A percentile compares a stretch with the other conserved stretches of the same genome.
phyloP scores from a whole-genome alignment of 768 basidiomycete species.

The Tephrocybe sp. region DNA sequence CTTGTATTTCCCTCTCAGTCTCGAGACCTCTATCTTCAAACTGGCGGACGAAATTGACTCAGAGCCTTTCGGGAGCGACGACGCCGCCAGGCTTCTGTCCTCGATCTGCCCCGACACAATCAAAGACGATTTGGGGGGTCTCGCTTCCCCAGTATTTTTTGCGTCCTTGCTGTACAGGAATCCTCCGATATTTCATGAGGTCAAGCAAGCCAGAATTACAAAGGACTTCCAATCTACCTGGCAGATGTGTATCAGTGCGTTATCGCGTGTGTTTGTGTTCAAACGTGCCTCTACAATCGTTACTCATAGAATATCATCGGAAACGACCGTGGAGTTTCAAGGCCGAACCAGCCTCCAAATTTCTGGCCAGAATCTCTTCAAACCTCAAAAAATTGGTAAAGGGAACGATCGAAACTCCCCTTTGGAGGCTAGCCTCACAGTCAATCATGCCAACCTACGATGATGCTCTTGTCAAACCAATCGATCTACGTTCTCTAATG shows the following conservation, averaged over 20 bases:
- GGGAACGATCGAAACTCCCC: not conserved
- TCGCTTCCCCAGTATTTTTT: constrained; percentile 2
- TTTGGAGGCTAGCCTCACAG: constrained; percentile 1
- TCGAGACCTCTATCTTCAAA: too few species aligned
- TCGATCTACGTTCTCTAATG: not conserved
- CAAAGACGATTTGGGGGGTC: not conserved
- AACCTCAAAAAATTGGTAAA: not conserved
- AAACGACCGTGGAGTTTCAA: too few species aligned
- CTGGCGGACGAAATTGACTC: too few species aligned
- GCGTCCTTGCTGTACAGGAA: not conserved
- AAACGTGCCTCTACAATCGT: not conserved
- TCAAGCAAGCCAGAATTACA: not conserved
- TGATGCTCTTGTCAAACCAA: not conserved
- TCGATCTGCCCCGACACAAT: constrained; percentile 1
- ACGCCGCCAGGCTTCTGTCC: not conserved
- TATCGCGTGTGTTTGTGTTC: not conserved
- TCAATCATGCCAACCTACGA: too few species aligned
- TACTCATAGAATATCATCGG: too few species aligned
- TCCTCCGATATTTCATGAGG: not conserved
- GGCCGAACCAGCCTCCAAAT: not conserved
- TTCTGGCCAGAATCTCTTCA: not conserved
- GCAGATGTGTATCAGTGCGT: not conserved
- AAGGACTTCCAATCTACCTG: not conserved
- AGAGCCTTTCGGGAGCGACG: not conserved
- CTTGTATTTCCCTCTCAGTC: too few species aligned